Evolutionary conservation across 2,329 filamentous ascomycete species (phyloP), one percentile per base, ranked within the genome.

Genomic region (Fusarium acutatum): DNA sequence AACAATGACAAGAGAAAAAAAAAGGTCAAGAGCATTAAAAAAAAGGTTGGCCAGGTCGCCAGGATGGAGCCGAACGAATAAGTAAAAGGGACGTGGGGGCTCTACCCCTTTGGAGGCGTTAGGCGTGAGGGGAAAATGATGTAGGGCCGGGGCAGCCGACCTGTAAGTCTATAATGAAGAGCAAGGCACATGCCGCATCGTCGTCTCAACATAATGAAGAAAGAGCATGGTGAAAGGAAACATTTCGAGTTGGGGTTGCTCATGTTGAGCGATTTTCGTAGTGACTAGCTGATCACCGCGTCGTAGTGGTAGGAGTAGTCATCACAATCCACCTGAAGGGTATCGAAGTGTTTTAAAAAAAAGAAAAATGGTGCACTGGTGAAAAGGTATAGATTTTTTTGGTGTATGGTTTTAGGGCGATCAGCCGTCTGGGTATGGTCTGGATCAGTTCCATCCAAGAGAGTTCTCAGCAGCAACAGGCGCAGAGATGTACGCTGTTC

Each of bases 391-490:
- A 46, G 44, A n/a, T 56, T 49, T 73, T 63, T 69, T 69, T 57
- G 49, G 56, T 43, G 65, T 72, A 44, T 69, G 57, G 47, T 43
- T 63, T 61, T 60, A 62, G 56, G 43, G 52, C 69, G 65, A 67
- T 71, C 58, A 61, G 67, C 58, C 50, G 60, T 69, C 59, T 47
- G 67, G 43, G 72, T 72, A 22, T 28, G 37, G 6, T 35, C 12
- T 26, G n/a, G 46, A 73, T 82, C 74, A 98, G 86, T 97, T 97
- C 95, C 95, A 98, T 78, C 95, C 95, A 75, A 98, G 89, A 58
- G 94, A 97, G 88, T 98, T 98, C 86, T 97, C 95, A 7, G 95
- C 93, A 82, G 95, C 95, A 72, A 97, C 93, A 7, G 95, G 95
- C 38, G 94, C 94, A 70, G 94, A 97, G 81, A 98, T 97, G 83